These are phyloP conservation scores for Chlorella variabilis DNA, from an alignment of 163 green algal genomes.

Conservation along the genomic window DNA sequence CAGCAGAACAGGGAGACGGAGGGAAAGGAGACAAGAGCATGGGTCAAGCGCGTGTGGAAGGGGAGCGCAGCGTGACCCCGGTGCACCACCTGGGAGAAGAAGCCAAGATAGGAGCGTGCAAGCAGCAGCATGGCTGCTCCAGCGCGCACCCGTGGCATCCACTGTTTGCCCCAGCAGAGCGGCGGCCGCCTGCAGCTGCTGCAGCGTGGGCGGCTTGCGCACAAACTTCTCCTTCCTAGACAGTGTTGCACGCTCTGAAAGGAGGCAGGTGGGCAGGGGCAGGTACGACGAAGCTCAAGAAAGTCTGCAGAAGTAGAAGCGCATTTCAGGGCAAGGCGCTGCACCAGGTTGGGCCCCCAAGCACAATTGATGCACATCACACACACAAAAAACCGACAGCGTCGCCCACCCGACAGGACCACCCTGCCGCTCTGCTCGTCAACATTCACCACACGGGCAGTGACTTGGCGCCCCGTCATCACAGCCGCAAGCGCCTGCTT, in stretches of 20 bases:
- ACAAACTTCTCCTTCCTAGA: background rate
- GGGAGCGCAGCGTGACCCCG: too few species aligned
- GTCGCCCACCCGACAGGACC: constrained; percentile 23
- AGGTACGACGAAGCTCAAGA: background rate
- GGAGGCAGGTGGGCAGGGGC: too few species aligned
- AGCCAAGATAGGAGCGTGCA: background rate
- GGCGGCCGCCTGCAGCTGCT: constrained; percentile 20
- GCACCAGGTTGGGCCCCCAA: too few species aligned
- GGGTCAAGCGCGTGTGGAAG: background rate
- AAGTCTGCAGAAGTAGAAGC: too few species aligned
- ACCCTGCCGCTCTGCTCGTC: background rate
- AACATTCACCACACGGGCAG: constrained; percentile 4
- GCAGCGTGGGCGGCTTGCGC: background rate
- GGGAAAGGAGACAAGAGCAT: too few species aligned
- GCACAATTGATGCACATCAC: background rate
- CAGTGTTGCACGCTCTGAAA: constrained; percentile 11
- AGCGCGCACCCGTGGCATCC: background rate
- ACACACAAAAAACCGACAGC: background rate
- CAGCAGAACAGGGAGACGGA: background rate
- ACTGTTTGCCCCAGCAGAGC: constrained; percentile 1
- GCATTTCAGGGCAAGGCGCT: too few species aligned
- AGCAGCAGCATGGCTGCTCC: background rate
- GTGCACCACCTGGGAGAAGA: too few species aligned
- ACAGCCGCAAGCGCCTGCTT: constrained; percentile 1
- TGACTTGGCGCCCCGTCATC: constrained; percentile 15